Evolutionary conservation across 768 basidiomycete species (phyloP).

Genomic region (Naganishia kalamii): DNA sequence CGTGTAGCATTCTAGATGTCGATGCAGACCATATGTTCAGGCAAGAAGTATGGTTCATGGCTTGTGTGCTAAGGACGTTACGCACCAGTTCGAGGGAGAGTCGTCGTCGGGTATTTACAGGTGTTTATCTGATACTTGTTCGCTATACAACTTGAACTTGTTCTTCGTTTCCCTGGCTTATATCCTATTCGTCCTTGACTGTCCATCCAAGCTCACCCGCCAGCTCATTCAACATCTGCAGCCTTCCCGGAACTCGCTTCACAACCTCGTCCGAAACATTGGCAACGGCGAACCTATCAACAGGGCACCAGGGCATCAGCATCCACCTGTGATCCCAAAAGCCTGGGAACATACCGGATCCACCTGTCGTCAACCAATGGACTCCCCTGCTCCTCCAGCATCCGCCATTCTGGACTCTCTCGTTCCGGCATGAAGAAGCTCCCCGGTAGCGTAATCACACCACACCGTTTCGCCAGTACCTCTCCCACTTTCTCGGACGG

Average conservation of each 20-base stretch:
- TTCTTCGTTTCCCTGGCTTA: not conserved
- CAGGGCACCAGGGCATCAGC: not conserved
- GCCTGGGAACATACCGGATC: slow-evolving; percentile 48
- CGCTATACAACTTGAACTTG: not conserved
- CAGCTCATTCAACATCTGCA: slow-evolving; percentile 35
- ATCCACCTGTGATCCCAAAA: not conserved
- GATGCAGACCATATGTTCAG: no score
- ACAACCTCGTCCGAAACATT: slow-evolving; percentile 62
- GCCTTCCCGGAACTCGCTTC: slow-evolving; percentile 32
- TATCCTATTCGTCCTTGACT: not conserved
- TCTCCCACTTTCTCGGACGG: slow-evolving; percentile 56
- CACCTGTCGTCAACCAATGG: slow-evolving; percentile 54
- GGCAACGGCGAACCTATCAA: slow-evolving; percentile 67
- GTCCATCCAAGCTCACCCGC: not conserved
- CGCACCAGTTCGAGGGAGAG: no score
- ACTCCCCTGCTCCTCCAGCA: slow-evolving; percentile 35
- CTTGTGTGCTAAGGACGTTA: no score
- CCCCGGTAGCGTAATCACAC: slow-evolving; percentile 63
- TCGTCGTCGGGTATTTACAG: no score
- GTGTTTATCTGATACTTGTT: not conserved
- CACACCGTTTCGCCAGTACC: slow-evolving; percentile 58
- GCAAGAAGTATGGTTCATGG: no score
- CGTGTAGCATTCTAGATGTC: no score
- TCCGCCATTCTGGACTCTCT: slow-evolving; percentile 26
- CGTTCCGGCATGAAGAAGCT: slow-evolving; percentile 55